Evolutionary conservation across 345 rosid species (phyloP).

Genomic region (Luvunga scandens): DNA sequence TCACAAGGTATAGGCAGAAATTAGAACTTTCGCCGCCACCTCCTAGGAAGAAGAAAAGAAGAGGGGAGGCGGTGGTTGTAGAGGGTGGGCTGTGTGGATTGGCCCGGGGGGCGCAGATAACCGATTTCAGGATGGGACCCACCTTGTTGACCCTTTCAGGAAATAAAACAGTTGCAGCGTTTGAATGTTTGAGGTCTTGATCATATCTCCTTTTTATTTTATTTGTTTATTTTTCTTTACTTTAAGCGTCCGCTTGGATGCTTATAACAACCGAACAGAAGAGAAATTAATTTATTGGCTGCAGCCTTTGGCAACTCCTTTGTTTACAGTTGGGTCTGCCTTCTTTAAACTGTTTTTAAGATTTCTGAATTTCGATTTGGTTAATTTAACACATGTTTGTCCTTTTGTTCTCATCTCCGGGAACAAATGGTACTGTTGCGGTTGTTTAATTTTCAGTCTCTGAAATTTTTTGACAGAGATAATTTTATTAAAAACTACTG

Average conservation of each 20-base stretch:
- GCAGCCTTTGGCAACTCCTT: conserved; percentile 27
- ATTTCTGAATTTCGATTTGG: conserved; percentile 1
- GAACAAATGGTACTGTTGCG: not conserved
- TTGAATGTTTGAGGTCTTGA: no score
- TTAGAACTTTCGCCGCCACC: no score
- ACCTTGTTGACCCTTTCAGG: conserved; percentile 13
- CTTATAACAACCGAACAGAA: conserved; percentile 1
- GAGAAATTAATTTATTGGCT: conserved; percentile 5
- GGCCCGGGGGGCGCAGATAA: no score
- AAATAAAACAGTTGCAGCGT: conserved; percentile 28
- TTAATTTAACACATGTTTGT: conserved; percentile 11
- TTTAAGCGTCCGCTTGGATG: conserved; percentile 11
- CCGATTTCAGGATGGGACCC: not conserved
- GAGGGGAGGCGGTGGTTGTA: no score
- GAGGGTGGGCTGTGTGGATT: no score
- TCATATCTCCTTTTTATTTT: not conserved
- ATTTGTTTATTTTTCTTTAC: not conserved
- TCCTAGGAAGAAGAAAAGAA: not conserved
- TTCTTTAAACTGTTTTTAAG: conserved; percentile 11
- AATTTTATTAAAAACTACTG: no score
- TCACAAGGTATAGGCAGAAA: not conserved
- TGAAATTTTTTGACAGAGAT: not conserved
- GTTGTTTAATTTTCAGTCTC: conserved; percentile 1
- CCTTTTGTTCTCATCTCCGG: not conserved
- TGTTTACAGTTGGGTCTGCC: conserved; percentile 24